Conservation (phyloP, 2,329 filamentous ascomycete species). For the Escovopsis sp. region DNA sequence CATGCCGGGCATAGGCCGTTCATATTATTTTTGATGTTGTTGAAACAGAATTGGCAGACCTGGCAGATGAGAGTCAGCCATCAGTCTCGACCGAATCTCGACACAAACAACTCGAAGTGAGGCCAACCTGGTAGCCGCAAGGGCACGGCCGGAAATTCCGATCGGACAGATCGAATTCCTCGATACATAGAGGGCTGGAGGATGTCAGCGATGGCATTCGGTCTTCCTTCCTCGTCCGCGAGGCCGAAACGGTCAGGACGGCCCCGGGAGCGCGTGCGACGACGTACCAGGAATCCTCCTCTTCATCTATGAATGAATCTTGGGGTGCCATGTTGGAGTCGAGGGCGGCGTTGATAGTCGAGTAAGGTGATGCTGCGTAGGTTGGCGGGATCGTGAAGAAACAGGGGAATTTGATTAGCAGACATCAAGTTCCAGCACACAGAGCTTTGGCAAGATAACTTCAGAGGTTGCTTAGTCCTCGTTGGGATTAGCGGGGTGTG, state of each 20-base stretch:
- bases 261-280: conserved; percentile 5
- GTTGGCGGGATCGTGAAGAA: conserved; percentile 10
- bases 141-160: conserved; percentile 94
- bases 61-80: conserved; percentile 19
- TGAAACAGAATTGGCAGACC: conserved; percentile 99
- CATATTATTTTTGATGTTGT: conserved; percentile 97
- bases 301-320: conserved; percentile 58
- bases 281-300: conserved; percentile 53
- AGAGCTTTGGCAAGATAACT: conserved; percentile 9
- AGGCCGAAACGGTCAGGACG: conserved; percentile 8
- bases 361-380: conserved; percentile 4
- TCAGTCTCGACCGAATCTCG: neutral
- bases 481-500: neutral
- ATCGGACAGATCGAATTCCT: conserved; percentile 96
- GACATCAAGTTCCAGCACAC: conserved; percentile 4
- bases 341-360: conserved; percentile 4
- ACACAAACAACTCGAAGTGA: neutral
- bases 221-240: conserved; percentile 2
- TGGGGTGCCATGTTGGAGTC: conserved; percentile 44
- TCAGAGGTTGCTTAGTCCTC: neutral
- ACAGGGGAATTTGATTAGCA: conserved; percentile 9
- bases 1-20: conserved; percentile 97
- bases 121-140: conserved; percentile 86
- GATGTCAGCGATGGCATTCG: conserved; percentile 8
- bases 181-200: conserved; percentile 86